Base-by-base conservation (phyloP, 352 stramenopile genomes). In the Globisporangium irregulare region DNA sequence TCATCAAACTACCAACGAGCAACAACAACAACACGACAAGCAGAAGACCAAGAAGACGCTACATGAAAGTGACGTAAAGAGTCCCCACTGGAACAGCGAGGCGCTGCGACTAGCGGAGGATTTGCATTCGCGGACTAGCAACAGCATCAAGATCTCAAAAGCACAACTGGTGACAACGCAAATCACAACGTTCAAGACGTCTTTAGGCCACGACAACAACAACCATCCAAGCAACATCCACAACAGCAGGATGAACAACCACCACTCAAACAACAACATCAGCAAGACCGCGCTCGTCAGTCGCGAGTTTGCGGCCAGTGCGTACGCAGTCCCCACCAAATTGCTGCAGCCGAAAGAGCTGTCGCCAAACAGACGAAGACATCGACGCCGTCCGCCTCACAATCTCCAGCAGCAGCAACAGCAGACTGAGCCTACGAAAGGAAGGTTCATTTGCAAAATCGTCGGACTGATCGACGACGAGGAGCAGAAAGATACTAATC, bases 391-490 rank as follows among this genome's bases (percentile, higher is more conserved):
- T 27, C 20, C 20, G 22, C 32, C 32, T 27, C 20, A 20, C 43
- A 20, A 20, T 1, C 5, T 5, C 6, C 22, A 56, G 6, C 57
- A 50, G 24, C n/a, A 55, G 36, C 25, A 27, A 27, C n/a, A 55
- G 36, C 34, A 55, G 12, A 43, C 36, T 14, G 22, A 56, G 8
- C 7, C 6, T 12, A 20, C 18, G 14, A 43, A 48, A 36, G n/a
- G 27, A 34, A 20, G 53, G 24, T 48, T 5, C 4, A 9, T n/a
- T 12, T 65, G 59, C 59, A 65, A 46, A 38, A 48, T 65, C 25
- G 59, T 58, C 7, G 59, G 24, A 3, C 27, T 65, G 6, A 65
- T 65, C 59, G 41, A 65, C 5, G 41, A 56, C 14, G 18, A 59
- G 14, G 27, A 60, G 27, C 10, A 25, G 3, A 18, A 24, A 14